These are phyloP conservation scores for Hericium rajendrae DNA, from an alignment of 768 basidiomycete species.

Conservation along the genomic window DNA sequence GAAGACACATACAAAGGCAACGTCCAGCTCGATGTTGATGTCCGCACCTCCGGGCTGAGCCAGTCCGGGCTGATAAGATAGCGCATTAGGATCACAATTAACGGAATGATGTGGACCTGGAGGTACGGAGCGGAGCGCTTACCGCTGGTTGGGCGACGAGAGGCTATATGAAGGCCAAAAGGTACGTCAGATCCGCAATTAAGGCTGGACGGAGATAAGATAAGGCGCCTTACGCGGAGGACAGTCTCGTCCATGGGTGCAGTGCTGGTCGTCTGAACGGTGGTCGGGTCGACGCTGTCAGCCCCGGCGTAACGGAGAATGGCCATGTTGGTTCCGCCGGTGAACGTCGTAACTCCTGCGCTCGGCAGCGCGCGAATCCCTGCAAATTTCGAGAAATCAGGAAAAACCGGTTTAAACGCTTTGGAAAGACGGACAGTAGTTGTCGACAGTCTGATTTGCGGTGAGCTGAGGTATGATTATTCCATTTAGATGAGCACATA, in stretches of 20 bases:
- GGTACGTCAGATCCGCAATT: background rate
- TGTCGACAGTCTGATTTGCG: slow-evolving; percentile 27
- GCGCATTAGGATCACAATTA: background rate
- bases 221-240: background rate
- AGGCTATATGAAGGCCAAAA: background rate
- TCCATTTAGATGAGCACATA: background rate
- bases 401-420: background rate
- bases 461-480: slow-evolving; percentile 6
- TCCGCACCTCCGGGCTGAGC: slow-evolving; percentile 2
- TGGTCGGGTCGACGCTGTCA: slow-evolving; percentile 25
- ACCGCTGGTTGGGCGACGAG: background rate
- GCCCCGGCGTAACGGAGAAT: slow-evolving; percentile 33
- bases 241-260: background rate
- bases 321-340: slow-evolving; percentile 22
- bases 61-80: background rate
- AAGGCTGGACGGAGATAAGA: background rate
- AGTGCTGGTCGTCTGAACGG: slow-evolving; percentile 7
- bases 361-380: slow-evolving; percentile 1
- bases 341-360: background rate
- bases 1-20: background rate
- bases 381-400: background rate
- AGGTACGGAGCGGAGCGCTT: background rate
- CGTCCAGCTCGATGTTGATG: background rate
- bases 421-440: slow-evolving; percentile 25
- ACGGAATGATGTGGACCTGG: too few relatives aligned